Percentiles rank a stretch among this genome's conserved stretches.
These are phyloP conservation scores for Lipomyces yarrowii DNA, from an alignment of 1,139 yeast species.

Conservation along the genomic window DNA sequence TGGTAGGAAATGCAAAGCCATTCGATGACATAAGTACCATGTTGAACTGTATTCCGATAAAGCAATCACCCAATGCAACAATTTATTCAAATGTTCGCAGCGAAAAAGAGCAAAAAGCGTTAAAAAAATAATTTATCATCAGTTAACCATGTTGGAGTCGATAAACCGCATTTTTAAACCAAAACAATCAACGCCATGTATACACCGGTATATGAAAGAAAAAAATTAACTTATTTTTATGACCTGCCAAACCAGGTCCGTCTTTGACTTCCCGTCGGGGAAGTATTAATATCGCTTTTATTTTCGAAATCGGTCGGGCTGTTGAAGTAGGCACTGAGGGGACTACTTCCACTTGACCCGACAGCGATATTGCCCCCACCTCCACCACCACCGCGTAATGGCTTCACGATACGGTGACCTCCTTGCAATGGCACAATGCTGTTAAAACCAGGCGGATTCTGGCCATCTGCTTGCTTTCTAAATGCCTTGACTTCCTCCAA, in stretches of 20 bases:
- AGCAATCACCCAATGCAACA: no score
- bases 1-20: no score
- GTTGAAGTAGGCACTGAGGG: background rate
- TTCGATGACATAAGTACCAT: no score
- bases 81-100: background rate
- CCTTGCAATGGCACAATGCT: slow-evolving; percentile 2
- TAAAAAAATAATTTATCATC: background rate
- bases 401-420: slow-evolving; percentile 58
- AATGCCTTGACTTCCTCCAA: slow-evolving; percentile 37
- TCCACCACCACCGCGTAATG: slow-evolving; percentile 68
- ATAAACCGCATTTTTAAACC: background rate
- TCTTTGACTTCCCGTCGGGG: background rate
- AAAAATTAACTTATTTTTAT: background rate
- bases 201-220: background rate
- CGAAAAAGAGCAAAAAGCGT: background rate
- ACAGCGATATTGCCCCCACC: slow-evolving; percentile 23
- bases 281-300: background rate
- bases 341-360: background rate
- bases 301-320: background rate
- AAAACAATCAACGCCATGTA: background rate
- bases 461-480: slow-evolving; percentile 21
- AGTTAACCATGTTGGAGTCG: background rate
- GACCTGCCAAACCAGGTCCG: background rate
- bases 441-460: background rate
- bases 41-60: no score